Evolutionary conservation across 1,284 basidiomycete species (phyloP), one percentile per base, ranked within the genome.

Genomic region (Malassezia sp.): DNA sequence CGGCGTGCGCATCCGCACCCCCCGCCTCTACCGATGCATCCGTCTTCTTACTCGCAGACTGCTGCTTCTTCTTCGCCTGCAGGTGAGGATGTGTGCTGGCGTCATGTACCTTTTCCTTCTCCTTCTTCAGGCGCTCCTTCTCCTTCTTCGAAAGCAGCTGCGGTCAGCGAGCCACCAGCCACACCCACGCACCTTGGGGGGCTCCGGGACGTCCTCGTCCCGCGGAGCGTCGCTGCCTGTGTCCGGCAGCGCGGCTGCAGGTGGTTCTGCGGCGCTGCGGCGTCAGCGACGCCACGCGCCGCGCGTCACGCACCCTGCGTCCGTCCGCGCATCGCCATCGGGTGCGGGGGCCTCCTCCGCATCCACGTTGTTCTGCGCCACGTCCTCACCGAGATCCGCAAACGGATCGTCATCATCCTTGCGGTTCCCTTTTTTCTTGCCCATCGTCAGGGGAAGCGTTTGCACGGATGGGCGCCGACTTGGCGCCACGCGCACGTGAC

Each of bases 101-200:
- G 64, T 66, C 51, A 62, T 64, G 9, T 55, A 18, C 60, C 50
- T 67, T 68, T 39, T 68, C 66, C 45, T 60, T 64, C 46, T 68
- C 66, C 52, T 68, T 68, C 35, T 68, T 68, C 33, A 68, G 52
- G 38, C 61, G 61, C 53, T 68, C 66, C 52, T 68, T 68, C 44
- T 68, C 66, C 48, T 68, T 68, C 53, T 68, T 68, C 21, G 62
- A 59, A 27, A 68, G 52, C 21, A 68, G 56, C 49, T 55, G 52
- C 22, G 42, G 54, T 32, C 12, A 34, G 29, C 26, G 21, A 20
- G 24, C 31, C 21, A 30, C 40, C 37, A 30, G 44, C 42, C n/a
- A n/a, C n/a, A n/a, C n/a, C 7, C 34, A 48, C 34, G 44, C 40
- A 42, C 41, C 26, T 35, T 33, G 5, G 48, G 42, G 15, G 47